A percentile compares a stretch with the other conserved stretches of the same genome.
phyloP scores from a whole-genome alignment of 768 basidiomycete genomes.

The Mycena venus region DNA sequence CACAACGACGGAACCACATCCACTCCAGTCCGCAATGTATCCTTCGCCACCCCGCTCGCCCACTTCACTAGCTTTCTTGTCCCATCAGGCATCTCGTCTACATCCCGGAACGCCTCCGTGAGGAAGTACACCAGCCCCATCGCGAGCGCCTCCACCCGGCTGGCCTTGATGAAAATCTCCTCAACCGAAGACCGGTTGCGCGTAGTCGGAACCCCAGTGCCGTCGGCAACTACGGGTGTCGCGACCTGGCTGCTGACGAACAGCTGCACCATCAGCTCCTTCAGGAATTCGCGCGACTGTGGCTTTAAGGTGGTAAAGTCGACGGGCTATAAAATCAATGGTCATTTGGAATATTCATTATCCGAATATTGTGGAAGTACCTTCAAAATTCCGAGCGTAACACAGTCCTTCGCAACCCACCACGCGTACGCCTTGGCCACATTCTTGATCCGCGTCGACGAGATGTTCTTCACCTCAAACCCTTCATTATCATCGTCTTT shows the following conservation, averaged over 20 bases:
- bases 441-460: constrained; percentile 72
- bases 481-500: constrained; percentile 63
- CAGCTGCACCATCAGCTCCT: constrained; percentile 75
- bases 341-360: too few relatives aligned
- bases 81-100: constrained; percentile 50
- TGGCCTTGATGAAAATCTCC: constrained; percentile 83
- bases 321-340: constrained; percentile 74
- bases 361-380: too few relatives aligned
- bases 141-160: constrained; percentile 73
- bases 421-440: constrained; percentile 90
- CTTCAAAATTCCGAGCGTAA: constrained; percentile 85
- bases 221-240: constrained; percentile 70
- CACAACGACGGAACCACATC: constrained; percentile 58
- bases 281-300: constrained; percentile 75
- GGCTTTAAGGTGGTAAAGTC: constrained; percentile 85
- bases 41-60: constrained; percentile 76
- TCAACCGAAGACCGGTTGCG: constrained; percentile 76
- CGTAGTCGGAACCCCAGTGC: constrained; percentile 52
- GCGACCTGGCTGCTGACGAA: constrained; percentile 82
- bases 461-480: constrained; percentile 66
- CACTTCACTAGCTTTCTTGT: constrained; percentile 67
- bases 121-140: constrained; percentile 86
- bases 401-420: constrained; percentile 91
- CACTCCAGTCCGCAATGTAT: constrained; percentile 75
- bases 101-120: constrained; percentile 52